These are phyloP conservation scores for Myrica gale DNA, from an alignment of 306 rosid genomes.

Conservation along the genomic window DNA sequence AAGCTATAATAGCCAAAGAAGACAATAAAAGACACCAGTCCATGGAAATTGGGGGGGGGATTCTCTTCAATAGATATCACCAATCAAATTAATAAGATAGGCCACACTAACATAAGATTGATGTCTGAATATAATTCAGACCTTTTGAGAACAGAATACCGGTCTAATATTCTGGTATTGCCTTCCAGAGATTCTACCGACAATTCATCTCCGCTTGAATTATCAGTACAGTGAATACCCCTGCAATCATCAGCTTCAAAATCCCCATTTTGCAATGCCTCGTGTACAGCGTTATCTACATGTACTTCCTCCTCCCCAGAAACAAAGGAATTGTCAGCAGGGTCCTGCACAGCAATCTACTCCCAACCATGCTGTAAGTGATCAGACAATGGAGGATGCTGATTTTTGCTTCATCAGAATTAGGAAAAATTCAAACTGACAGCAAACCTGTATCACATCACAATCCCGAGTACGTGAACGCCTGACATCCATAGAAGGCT, in stretches of 20 bases:
- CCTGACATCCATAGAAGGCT: conserved; percentile 52
- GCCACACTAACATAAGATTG: conserved; percentile 18
- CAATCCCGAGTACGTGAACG: conserved; percentile 55
- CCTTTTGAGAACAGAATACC: conserved; percentile 30
- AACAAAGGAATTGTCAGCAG: conserved; percentile 40
- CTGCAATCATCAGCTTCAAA: conserved; percentile 26
- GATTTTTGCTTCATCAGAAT: conserved; percentile 11
- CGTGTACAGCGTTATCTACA: conserved; percentile 25
- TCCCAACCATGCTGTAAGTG: conserved; percentile 36
- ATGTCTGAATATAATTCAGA: conserved; percentile 20
- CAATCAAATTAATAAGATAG: neutral
- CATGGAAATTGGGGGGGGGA: too few relatives aligned
- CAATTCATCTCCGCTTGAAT: conserved; percentile 28
- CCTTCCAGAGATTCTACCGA: conserved; percentile 42
- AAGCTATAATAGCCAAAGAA: neutral
- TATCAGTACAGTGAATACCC: conserved; percentile 24
- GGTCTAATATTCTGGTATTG: conserved; percentile 28
- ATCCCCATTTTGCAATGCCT: conserved; percentile 38
- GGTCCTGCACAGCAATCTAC: conserved; percentile 56
- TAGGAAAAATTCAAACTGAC: conserved; percentile 23
- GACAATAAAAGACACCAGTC: neutral
- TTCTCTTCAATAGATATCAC: neutral
- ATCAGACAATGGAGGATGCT: conserved; percentile 5
- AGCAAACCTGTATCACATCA: conserved; percentile 67
- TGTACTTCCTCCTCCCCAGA: conserved; percentile 25